These are phyloP conservation scores for Penicillium sp. DNA, from an alignment of 2,329 filamentous ascomycete species.

Conservation along the genomic window DNA sequence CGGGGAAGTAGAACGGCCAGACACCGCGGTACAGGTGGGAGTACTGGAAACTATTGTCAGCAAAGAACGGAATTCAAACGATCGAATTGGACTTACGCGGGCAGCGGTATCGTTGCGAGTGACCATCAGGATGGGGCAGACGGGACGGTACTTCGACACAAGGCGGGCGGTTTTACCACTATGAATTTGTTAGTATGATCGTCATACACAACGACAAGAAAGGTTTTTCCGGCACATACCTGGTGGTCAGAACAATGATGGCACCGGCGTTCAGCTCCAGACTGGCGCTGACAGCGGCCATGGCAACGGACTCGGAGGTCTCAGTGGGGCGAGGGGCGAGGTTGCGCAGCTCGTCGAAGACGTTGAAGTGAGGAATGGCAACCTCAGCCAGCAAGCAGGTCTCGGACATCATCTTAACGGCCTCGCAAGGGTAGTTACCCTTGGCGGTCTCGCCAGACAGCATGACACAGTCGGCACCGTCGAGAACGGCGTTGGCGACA, in stretches of 20 bases:
- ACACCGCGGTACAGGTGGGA: constrained; percentile 95
- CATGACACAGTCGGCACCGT: constrained; percentile 99
- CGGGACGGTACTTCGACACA: constrained; percentile 96
- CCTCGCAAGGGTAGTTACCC: constrained; percentile 88
- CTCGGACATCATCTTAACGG: constrained; percentile 97
- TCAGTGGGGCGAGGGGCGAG: constrained; percentile 78
- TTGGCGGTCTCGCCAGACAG: constrained; percentile 98
- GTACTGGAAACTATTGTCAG: constrained; percentile 52
- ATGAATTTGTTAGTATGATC: constrained; percentile 22
- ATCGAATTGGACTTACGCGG: constrained; percentile 51
- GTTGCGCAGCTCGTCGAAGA: constrained; percentile 91
- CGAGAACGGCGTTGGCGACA: constrained; percentile 95
- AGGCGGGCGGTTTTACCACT: constrained; percentile 91
- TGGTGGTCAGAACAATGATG: constrained; percentile 94
- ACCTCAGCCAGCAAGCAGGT: constrained; percentile 96
- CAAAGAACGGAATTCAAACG: constrained; percentile 2
- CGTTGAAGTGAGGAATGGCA: constrained; percentile 92
- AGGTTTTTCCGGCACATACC: constrained; percentile 44
- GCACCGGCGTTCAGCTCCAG: constrained; percentile 95
- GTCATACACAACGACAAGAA: background rate
- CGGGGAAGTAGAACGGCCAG: constrained; percentile 93
- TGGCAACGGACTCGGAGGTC: constrained; percentile 90
- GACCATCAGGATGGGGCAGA: constrained; percentile 99
- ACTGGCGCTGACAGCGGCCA: constrained; percentile 93
- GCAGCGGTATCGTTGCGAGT: constrained; percentile 81